Base-by-base conservation (phyloP, 441 rosid genomes). In the Eutrema salsugineum region DNA sequence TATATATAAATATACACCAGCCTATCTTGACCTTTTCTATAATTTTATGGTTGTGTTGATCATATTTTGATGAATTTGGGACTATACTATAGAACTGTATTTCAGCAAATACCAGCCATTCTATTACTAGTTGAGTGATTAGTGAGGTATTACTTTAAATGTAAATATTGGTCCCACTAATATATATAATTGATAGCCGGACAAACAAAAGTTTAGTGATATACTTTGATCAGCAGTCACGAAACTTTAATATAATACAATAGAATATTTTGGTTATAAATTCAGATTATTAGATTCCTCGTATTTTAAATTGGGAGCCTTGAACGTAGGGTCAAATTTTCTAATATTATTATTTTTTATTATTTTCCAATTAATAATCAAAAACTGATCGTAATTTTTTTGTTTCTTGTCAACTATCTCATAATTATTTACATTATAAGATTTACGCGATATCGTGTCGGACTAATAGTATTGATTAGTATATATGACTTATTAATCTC, bases 21-120 rank as follows among this genome's bases (percentile, higher is more conserved):
- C 56, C 56, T 72, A 11, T 50, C 11, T 54, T 42, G 70, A 63
- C 70, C 17, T 54, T 63, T 72, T 44, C 42, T 55, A 16, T n/a
- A n/a, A n/a, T n/a, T n/a, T n/a, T n/a, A n/a, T 43, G 30, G 27
- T 6, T 8, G 33, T 51, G 64, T 46, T 72, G 4, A 44, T 54
- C 17, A 72, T 36, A 0, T 44, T 44, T 36, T 33, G 22, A 24
- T 64, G 27, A 8, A 5, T 11, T 53, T 33, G 36, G 24, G n/a
- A 51, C 62, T 50, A 30, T 8, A 40, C 7, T 15, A 42, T 40
- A 28, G 27, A 36, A 16, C 33, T 27, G 39, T 50, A 40, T 60
- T 49, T 16, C 42, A 6, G 16, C 48, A 38, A 60, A 8, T 60
- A 11, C 12, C 15, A 17, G 12, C 32, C 50, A 70, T 49, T 42